A percentile compares a stretch with the other conserved stretches of the same genome.
phyloP scores from a whole-genome alignment of 2,329 filamentous ascomycete species.

The Calonectria honghensis region DNA sequence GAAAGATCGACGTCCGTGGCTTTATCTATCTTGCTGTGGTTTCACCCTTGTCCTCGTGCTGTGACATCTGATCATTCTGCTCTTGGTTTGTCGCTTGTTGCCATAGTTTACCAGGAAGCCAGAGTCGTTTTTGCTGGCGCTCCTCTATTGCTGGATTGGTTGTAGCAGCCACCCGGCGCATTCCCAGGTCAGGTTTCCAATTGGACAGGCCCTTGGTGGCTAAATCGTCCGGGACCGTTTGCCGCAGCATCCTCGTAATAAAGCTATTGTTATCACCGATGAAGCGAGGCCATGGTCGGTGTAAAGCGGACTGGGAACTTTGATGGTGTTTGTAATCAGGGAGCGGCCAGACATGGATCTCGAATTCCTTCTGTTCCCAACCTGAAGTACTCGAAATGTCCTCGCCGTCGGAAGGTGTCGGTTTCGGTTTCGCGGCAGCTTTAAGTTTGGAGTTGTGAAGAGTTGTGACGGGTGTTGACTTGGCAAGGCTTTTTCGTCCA shows the following conservation, averaged over 20 bases:
- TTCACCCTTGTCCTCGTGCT: not conserved
- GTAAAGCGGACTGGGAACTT: slow-evolving; percentile 61
- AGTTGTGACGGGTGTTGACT: slow-evolving; percentile 22
- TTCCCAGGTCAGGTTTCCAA: slow-evolving; percentile 61
- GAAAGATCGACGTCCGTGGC: not conserved
- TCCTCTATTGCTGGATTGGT: slow-evolving; percentile 35
- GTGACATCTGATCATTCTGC: not conserved
- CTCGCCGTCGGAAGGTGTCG: not conserved
- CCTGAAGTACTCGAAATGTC: slow-evolving; percentile 1
- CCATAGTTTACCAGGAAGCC: slow-evolving; percentile 45
- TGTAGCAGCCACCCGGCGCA: slow-evolving; percentile 34
- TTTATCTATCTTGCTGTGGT: not conserved
- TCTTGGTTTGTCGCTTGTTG: not conserved
- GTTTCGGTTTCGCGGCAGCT: slow-evolving; percentile 6
- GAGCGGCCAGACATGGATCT: slow-evolving; percentile 63
- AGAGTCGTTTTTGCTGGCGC: slow-evolving; percentile 42
- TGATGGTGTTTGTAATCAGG: slow-evolving; percentile 63
- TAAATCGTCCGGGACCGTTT: slow-evolving; percentile 63
- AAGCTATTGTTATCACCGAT: slow-evolving; percentile 59
- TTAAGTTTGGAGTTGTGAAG: slow-evolving; percentile 24
- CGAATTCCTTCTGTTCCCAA: slow-evolving; percentile 61
- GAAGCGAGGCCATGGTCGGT: slow-evolving; percentile 65
- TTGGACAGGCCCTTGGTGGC: slow-evolving; percentile 64
- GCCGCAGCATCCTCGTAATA: slow-evolving; percentile 60
- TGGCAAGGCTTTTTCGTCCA: slow-evolving; percentile 44